Evolutionary conservation across 2,329 filamentous ascomycete species (phyloP).

Genomic region (Lachnellula suecica): DNA sequence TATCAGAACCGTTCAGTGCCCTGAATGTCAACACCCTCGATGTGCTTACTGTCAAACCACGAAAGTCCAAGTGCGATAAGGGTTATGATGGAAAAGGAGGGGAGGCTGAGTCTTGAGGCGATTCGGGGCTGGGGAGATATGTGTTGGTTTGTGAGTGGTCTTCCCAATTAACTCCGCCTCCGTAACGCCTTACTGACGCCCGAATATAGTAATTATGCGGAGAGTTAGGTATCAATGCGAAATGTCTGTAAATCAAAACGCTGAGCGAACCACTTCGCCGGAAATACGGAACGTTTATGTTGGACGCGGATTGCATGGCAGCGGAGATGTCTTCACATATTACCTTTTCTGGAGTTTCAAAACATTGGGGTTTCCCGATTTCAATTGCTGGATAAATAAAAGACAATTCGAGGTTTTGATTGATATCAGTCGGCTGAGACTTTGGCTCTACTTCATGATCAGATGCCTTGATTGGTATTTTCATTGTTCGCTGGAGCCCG

Average conservation of each 20-base stretch:
- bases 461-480: too few relatives aligned
- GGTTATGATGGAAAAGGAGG: neutral
- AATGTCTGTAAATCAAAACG: neutral
- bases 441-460: too few relatives aligned
- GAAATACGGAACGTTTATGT: neutral
- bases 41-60: constrained; percentile 5
- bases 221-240: neutral
- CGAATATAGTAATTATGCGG: neutral
- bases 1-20: neutral
- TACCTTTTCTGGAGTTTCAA: too few relatives aligned
- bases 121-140: neutral
- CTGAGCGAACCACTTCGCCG: neutral
- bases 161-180: neutral
- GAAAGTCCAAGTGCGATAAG: constrained; percentile 1
- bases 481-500: too few relatives aligned
- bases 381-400: neutral
- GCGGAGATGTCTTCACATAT: too few relatives aligned
- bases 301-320: too few relatives aligned
- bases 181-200: neutral
- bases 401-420: too few relatives aligned
- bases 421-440: too few relatives aligned
- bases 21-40: neutral
- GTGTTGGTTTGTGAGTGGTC: neutral
- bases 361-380: too few relatives aligned
- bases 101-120: too few relatives aligned